Evolutionary conservation across 78 protist species (phyloP).

Genomic region (Speleostelium caveatum): DNA sequence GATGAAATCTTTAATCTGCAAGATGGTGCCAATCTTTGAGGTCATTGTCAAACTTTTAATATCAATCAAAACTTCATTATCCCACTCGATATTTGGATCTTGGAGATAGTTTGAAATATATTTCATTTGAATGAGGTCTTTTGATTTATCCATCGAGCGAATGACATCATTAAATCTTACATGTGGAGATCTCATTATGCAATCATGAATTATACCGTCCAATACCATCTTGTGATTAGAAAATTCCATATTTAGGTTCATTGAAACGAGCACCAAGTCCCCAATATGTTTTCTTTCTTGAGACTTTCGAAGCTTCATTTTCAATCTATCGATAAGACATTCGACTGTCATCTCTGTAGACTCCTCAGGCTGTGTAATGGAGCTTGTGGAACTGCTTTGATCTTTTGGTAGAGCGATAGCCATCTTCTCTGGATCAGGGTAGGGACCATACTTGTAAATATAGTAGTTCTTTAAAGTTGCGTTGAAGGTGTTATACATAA

Average conservation of each 20-base stretch:
- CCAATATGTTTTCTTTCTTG: neutral
- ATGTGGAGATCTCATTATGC: neutral
- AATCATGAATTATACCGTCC: conserved; percentile 3
- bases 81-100: conserved; percentile 21
- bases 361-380: neutral
- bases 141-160: neutral
- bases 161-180: neutral
- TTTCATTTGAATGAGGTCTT: conserved; percentile 10
- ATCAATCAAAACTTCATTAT: conserved; percentile 14
- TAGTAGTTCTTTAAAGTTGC: conserved; percentile 28
- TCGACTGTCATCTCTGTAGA: neutral
- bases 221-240: conserved; percentile 3
- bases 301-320: neutral
- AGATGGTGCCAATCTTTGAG: conserved; percentile 29
- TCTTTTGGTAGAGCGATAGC: neutral
- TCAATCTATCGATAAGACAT: neutral
- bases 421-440: neutral
- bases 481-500: conserved; percentile 45
- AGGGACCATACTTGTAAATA: conserved; percentile 45
- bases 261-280: neutral
- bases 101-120: conserved; percentile 29
- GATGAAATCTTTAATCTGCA: conserved; percentile 39
- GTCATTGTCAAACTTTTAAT: neutral
- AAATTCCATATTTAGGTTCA: neutral
- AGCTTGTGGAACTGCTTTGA: neutral